Base-by-base conservation (phyloP, 192 early-diverging fungal species). In the Coemansia sp. region DNA sequence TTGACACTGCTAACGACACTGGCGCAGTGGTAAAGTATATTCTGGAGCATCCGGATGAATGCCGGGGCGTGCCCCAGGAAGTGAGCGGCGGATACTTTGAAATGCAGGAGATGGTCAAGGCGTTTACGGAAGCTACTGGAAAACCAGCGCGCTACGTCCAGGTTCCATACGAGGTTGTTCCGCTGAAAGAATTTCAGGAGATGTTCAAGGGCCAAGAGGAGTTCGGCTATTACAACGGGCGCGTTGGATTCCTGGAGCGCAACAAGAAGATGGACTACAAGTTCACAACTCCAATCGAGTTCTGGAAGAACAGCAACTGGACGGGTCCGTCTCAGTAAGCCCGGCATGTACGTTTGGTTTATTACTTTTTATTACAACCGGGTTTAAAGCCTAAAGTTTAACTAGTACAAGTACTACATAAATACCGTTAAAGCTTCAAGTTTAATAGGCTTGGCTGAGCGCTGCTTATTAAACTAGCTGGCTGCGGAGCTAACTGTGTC, bases 311-410 rank as follows among this genome's bases (percentile, higher is more conserved):
- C 52, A 28, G 38, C 3, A 51, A 50, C 12, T 62, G 66, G 66
- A 50, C 54, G 87, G 94, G 56, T 87, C 69, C 57, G 11, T 10
- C 28, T 9, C 6, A 53, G 36, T 53, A 53, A n/a, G n/a, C n/a
- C n/a, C n/a, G n/a, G n/a, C n/a, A n/a, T n/a, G n/a, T n/a, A n/a
- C n/a, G n/a, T n/a, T n/a, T n/a, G n/a, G n/a, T n/a, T n/a, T n/a
- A n/a, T n/a, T n/a, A n/a, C n/a, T n/a, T n/a, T n/a, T n/a, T n/a
- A n/a, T n/a, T n/a, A n/a, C n/a, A n/a, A n/a, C n/a, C n/a, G n/a
- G n/a, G n/a, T n/a, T n/a, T n/a, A n/a, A n/a, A n/a, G n/a, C n/a
- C n/a, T n/a, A n/a, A n/a, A n/a, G n/a, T n/a, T n/a, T n/a, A n/a
- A n/a, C n/a, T n/a, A n/a, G n/a, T n/a, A n/a, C n/a, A n/a, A n/a